Percentiles rank a stretch among this genome's conserved stretches.
These are phyloP conservation scores for Miamiensis avidus DNA, from an alignment of 169 alveolate genomes.

Conservation along the genomic window DNA sequence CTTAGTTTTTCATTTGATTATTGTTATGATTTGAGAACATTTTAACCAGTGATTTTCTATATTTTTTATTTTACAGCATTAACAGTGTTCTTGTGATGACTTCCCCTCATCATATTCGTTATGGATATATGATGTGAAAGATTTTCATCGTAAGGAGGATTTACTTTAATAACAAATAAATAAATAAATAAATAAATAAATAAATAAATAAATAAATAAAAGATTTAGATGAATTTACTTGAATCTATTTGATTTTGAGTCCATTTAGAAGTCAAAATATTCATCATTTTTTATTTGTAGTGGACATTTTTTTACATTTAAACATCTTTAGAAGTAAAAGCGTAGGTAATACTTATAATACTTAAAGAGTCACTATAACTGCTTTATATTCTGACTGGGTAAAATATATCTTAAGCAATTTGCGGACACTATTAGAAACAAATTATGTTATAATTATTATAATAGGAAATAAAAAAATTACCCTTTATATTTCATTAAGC, in stretches of 20 bases:
- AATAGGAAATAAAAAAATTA: not conserved
- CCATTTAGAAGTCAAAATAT: slow-evolving; percentile 17
- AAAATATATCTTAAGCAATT: not conserved
- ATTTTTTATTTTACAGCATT: too few species aligned
- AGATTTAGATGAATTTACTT: not conserved
- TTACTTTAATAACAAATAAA: not conserved
- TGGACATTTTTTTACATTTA: slow-evolving; percentile 1
- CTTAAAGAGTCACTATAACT: slow-evolving; percentile 16
- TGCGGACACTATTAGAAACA: not conserved
- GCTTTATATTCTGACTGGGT: slow-evolving; percentile 9
- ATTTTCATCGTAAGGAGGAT: not conserved
- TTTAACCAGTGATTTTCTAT: too few species aligned
- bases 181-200: too few species aligned
- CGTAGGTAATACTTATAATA: slow-evolving; percentile 6
- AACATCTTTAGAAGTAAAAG: not conserved
- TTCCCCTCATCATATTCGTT: not conserved
- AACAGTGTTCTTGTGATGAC: not conserved
- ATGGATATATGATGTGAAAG: not conserved
- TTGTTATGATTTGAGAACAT: too few species aligned
- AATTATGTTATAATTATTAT: not conserved
- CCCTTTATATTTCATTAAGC: not conserved
- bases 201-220: too few species aligned
- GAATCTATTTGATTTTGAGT: slow-evolving; percentile 4
- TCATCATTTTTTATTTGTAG: slow-evolving; percentile 3
- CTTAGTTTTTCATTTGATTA: too few species aligned